phyloP scores from a whole-genome alignment of 2,329 filamentous ascomycete species.

The Aspergillus pseudonomiae region DNA sequence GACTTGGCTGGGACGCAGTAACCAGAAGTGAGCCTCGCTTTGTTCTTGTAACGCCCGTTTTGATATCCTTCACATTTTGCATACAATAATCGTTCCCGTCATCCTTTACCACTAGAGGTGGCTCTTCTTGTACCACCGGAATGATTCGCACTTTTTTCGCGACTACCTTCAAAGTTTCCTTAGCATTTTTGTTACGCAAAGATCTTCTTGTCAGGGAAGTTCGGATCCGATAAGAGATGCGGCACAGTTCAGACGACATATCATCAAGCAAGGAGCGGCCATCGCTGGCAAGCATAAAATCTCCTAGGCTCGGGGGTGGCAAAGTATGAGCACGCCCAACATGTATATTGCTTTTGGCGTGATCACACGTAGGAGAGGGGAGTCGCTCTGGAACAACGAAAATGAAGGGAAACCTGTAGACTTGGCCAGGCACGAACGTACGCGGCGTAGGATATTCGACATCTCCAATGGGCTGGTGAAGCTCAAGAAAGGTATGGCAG shows the following conservation, averaged over 20 bases:
- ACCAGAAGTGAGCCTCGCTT: not conserved
- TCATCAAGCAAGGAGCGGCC: not conserved
- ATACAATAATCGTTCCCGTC: not conserved
- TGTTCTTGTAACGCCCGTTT: not conserved
- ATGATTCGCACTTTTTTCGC: conserved; percentile 1
- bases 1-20: not conserved
- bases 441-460: not conserved
- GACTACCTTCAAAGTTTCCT: not conserved
- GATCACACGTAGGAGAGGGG: not conserved
- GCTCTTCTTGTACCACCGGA: not conserved
- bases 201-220: not conserved
- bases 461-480: not conserved
- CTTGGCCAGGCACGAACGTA: not conserved
- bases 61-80: not conserved
- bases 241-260: not conserved
- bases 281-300: not conserved
- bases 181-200: not conserved
- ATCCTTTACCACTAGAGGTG: not conserved
- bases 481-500: not conserved
- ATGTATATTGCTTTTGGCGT: not conserved
- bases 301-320: not conserved
- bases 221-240: not conserved
- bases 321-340: not conserved
- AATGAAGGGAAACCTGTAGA: not conserved
- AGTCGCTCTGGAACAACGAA: not conserved